These are phyloP conservation scores for Saksenaea vasiformis DNA, from an alignment of 371 early-diverging fungal genomes.

Conservation along the genomic window DNA sequence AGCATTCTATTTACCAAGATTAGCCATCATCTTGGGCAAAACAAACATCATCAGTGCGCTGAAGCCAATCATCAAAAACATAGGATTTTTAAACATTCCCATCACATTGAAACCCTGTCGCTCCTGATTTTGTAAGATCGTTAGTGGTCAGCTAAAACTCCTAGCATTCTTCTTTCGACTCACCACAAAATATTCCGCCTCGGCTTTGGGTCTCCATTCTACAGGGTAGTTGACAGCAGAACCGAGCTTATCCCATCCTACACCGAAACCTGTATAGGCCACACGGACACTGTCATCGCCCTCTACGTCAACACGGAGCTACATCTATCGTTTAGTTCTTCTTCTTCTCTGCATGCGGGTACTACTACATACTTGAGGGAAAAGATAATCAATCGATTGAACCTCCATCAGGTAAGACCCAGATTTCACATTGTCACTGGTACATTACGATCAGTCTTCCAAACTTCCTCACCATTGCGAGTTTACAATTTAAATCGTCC, in stretches of 20 bases:
- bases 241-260: slow-evolving; percentile 42
- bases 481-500: slow-evolving; percentile 30
- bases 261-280: slow-evolving; percentile 37
- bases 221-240: slow-evolving; percentile 39
- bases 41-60: slow-evolving; percentile 48
- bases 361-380: slow-evolving; percentile 47
- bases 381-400: slow-evolving; percentile 44
- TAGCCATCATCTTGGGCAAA: slow-evolving; percentile 51
- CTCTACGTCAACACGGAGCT: slow-evolving; percentile 49
- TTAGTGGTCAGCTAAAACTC: too few species aligned
- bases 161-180: too few species aligned
- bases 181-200: slow-evolving; percentile 53
- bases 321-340: not conserved
- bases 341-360: not conserved
- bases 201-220: slow-evolving; percentile 41
- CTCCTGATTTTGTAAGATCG: slow-evolving; percentile 24
- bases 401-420: slow-evolving; percentile 52
- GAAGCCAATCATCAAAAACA: slow-evolving; percentile 53
- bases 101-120: slow-evolving; percentile 45
- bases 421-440: slow-evolving; percentile 23
- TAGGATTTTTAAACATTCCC: slow-evolving; percentile 51
- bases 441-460: not conserved
- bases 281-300: slow-evolving; percentile 29
- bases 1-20: slow-evolving; percentile 33
- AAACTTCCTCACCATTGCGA: too few species aligned